Evolutionary conservation across 2,329 filamentous ascomycete species (phyloP).

Genomic region (Claviceps sp.): DNA sequence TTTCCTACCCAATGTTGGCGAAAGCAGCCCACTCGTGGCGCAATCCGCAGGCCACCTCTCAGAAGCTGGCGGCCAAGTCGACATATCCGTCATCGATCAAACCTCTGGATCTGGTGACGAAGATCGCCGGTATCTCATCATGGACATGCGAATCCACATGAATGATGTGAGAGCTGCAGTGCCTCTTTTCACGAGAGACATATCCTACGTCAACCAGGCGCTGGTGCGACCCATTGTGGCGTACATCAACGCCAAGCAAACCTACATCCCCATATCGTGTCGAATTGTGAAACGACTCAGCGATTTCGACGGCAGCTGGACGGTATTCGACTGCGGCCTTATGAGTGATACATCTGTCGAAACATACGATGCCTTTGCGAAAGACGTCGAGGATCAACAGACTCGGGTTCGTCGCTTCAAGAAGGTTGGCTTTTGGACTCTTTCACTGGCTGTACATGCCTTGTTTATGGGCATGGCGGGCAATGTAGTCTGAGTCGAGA

Average conservation of each 20-base stretch:
- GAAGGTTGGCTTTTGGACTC: slow-evolving; percentile 92
- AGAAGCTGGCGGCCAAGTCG: slow-evolving; percentile 13
- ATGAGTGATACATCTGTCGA: slow-evolving; percentile 90
- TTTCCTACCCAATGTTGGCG: slow-evolving; percentile 38
- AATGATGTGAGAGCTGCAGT: slow-evolving; percentile 91
- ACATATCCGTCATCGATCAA: slow-evolving; percentile 4
- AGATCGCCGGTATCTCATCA: slow-evolving; percentile 70
- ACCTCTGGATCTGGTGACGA: slow-evolving; percentile 26
- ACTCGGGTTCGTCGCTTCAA: slow-evolving; percentile 76
- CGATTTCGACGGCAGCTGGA: slow-evolving; percentile 95
- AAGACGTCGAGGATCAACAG: slow-evolving; percentile 80
- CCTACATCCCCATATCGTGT: slow-evolving; percentile 91
- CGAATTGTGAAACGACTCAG: slow-evolving; percentile 77
- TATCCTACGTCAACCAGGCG: slow-evolving; percentile 93
- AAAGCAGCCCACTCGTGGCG: slow-evolving; percentile 14
- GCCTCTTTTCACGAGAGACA: slow-evolving; percentile 78
- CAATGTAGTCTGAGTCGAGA: slow-evolving; percentile 40
- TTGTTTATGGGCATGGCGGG: slow-evolving; percentile 92
- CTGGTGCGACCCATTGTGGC: slow-evolving; percentile 92
- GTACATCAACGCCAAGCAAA: slow-evolving; percentile 91
- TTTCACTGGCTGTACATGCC: slow-evolving; percentile 83
- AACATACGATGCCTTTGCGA: slow-evolving; percentile 87
- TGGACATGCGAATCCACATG: slow-evolving; percentile 88
- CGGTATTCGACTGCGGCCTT: slow-evolving; percentile 80
- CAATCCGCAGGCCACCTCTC: slow-evolving; percentile 19